Percentiles rank a stretch among this genome's conserved stretches.
Evolutionary conservation across 352 stramenopile genomes (phyloP).

Genomic region (Aphanomyces astaci): DNA sequence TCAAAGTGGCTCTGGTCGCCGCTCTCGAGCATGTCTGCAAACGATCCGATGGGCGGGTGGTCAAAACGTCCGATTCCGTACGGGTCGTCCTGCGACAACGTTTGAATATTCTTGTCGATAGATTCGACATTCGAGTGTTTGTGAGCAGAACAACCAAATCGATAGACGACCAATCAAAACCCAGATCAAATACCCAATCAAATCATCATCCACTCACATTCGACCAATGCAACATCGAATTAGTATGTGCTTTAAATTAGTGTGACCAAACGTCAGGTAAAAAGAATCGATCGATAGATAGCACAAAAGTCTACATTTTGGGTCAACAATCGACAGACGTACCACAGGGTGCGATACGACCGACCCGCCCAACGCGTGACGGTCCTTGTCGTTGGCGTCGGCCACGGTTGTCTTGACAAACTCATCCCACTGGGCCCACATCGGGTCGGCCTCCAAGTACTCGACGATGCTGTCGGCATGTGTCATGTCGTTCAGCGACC

Average conservation of each 20-base stretch:
- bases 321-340: not conserved
- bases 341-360: slow-evolving; percentile 33
- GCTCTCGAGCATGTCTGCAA: slow-evolving; percentile 72
- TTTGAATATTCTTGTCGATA: too few species aligned
- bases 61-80: slow-evolving; percentile 70
- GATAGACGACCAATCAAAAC: too few species aligned
- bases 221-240: not conserved
- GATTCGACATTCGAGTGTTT: too few species aligned
- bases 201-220: too few species aligned
- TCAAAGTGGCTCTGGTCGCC: slow-evolving; percentile 50
- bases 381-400: slow-evolving; percentile 72
- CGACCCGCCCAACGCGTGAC: slow-evolving; percentile 61
- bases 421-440: slow-evolving; percentile 76
- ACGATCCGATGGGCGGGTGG: slow-evolving; percentile 69
- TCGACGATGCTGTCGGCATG: slow-evolving; percentile 75
- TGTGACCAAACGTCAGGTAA: too few species aligned
- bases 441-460: slow-evolving; percentile 69
- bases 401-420: slow-evolving; percentile 55
- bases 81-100: slow-evolving; percentile 49
- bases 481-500: slow-evolving; percentile 77
- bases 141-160: too few species aligned
- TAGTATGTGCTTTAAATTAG: too few species aligned
- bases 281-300: too few species aligned
- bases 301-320: too few species aligned
- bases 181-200: too few species aligned